These are phyloP conservation scores for Pestalotiopsis fici DNA, from an alignment of 2,329 filamentous ascomycete genomes.

Conservation along the genomic window DNA sequence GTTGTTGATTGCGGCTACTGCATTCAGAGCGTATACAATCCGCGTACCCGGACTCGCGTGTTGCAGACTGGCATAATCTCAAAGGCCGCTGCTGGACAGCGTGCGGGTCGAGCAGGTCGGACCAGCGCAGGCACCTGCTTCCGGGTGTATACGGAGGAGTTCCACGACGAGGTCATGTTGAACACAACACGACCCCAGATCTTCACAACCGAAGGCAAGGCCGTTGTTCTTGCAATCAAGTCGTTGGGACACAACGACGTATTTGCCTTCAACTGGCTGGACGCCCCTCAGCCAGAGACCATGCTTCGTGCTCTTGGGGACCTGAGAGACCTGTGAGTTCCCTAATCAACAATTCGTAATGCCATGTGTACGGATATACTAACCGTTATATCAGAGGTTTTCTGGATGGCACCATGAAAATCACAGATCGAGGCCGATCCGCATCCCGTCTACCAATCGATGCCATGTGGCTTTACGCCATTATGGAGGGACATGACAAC, in stretches of 20 bases:
- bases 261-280: neutral
- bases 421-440: neutral
- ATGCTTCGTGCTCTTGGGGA: neutral
- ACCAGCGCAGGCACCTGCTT: slow-evolving; percentile 50
- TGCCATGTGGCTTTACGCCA: neutral
- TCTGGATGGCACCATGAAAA: neutral
- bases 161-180: neutral
- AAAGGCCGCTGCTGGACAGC: slow-evolving; percentile 46
- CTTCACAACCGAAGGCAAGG: neutral
- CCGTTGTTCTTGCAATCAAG: neutral
- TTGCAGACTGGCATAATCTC: slow-evolving; percentile 45
- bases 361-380: neutral
- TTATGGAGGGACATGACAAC: neutral
- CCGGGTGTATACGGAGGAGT: slow-evolving; percentile 39
- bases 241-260: neutral
- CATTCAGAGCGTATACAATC: slow-evolving; percentile 39
- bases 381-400: neutral
- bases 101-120: slow-evolving; percentile 50
- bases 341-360: neutral
- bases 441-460: neutral
- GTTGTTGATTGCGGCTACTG: slow-evolving; percentile 47
- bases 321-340: neutral
- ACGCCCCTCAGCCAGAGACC: neutral
- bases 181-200: neutral
- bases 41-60: slow-evolving; percentile 34